Percentiles rank a stretch among this genome's conserved stretches.
phyloP scores from a whole-genome alignment of 257 asterid genomes.

The Nicotiana obtusifolia region DNA sequence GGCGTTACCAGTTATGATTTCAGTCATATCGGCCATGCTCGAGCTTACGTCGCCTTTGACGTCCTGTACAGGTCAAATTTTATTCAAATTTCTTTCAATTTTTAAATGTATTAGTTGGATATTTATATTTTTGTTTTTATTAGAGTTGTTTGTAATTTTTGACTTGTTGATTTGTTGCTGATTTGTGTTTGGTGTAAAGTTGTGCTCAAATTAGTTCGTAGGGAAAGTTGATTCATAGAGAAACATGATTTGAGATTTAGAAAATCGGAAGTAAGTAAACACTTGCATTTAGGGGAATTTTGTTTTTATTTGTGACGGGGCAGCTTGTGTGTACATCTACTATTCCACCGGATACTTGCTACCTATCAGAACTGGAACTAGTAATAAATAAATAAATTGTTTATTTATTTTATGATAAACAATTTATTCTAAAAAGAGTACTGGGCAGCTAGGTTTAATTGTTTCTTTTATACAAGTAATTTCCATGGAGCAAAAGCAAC shows the following conservation, averaged over 20 bases:
- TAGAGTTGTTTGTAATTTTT: not conserved
- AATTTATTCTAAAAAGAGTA: no score
- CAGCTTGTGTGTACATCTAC: no score
- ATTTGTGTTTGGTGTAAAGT: not conserved
- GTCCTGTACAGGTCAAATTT: slow-evolving; percentile 58
- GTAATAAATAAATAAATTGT: no score
- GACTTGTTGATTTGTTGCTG: not conserved
- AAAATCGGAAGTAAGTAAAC: no score
- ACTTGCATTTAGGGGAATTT: no score
- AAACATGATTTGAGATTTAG: not conserved
- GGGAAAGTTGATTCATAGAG: not conserved
- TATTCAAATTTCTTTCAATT: not conserved
- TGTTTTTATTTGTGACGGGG: no score
- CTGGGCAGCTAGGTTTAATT: not conserved
- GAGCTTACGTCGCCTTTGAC: slow-evolving; percentile 51
- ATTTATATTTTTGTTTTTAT: not conserved
- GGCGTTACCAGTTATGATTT: slow-evolving; percentile 79
- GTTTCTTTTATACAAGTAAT: not conserved
- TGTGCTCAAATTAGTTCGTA: not conserved
- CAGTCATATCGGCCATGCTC: slow-evolving; percentile 94
- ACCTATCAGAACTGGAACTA: no score
- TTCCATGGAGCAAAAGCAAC: not conserved
- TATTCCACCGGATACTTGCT: no score
- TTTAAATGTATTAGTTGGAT: not conserved
- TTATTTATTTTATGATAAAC: no score